Evolutionary conservation across 2,329 filamentous ascomycete genomes (phyloP), one percentile per base, ranked within the genome.

Genomic region (Colletotrichum sojae): DNA sequence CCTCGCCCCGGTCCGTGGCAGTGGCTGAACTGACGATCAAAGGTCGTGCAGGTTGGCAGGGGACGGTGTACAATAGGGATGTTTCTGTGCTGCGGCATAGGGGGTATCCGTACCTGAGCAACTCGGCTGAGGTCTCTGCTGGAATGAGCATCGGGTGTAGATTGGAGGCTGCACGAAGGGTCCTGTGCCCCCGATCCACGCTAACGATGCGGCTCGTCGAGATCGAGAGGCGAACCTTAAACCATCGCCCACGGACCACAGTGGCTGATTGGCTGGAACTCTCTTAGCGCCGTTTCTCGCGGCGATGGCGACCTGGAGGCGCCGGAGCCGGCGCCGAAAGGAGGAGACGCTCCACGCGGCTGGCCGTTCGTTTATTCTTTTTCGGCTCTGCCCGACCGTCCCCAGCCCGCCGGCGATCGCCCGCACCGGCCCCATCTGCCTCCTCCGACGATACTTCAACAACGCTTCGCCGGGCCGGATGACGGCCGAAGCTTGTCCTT

Each of bases 121-220:
- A 25, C 22, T n/a, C n/a, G n/a, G n/a, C n/a, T 25, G 22, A 25
- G 22, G 22, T 25, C 22, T n/a, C 39, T 63, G n/a, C 51, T 15
- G 48, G 48, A 45, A 22, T 13, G 43, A 36, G 45, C 25, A 43
- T 15, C 15, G 22, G 16, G 45, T 25, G n/a, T 13, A 46, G 45
- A 8, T 6, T 9, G n/a, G 45, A 4, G 46, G 49, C 18, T 69
- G 67, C 67, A 66, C 43, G n/a, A 69, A 69, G 66, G 66, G 66
- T 66, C 45, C 36, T 39, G 27, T 18, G 43, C 51, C n/a, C 25
- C 45, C 74, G 77, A 80, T 80, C 69, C 61, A 64, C 68, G 67
- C 76, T 77, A 79, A 66, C 27, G 52, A 69, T 72, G 75, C 73
- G 73, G 68, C 71, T 76, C 71, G 36, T 65, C 9, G 48, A 71